phyloP scores from a whole-genome alignment of 1,284 basidiomycete species.

The Neolentinus lepideus region DNA sequence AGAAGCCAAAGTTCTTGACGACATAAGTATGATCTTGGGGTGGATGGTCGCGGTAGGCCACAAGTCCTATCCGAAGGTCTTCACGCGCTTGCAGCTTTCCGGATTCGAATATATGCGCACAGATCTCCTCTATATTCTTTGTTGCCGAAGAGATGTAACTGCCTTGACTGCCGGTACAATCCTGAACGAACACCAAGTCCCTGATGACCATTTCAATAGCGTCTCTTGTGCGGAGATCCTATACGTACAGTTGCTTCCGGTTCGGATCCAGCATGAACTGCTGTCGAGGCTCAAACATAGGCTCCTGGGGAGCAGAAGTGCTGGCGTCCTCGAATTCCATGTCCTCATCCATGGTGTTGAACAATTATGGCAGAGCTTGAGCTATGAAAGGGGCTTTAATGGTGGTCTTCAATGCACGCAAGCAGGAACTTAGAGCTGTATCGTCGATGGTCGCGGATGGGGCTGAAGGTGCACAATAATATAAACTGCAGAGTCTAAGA shows the following conservation, averaged over 20 bases:
- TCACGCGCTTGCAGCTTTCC: slow-evolving; percentile 83
- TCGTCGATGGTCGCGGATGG: neutral
- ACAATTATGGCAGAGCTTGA: neutral
- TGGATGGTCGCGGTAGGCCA: slow-evolving; percentile 90
- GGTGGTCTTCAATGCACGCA: neutral
- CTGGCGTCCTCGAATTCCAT: slow-evolving; percentile 52
- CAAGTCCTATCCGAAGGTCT: slow-evolving; percentile 86
- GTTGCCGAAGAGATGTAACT: slow-evolving; percentile 88
- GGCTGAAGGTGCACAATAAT: neutral
- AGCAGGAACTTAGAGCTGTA: neutral
- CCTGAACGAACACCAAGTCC: slow-evolving; percentile 85
- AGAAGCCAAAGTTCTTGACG: slow-evolving; percentile 91
- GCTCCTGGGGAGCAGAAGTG: slow-evolving; percentile 25
- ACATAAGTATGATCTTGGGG: slow-evolving; percentile 95
- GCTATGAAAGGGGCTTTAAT: neutral
- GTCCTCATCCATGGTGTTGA: slow-evolving; percentile 62
- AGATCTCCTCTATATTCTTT: slow-evolving; percentile 96
- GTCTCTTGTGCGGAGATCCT: slow-evolving; percentile 1
- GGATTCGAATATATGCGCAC: slow-evolving; percentile 92
- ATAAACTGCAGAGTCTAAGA: neutral
- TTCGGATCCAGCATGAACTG: slow-evolving; percentile 12
- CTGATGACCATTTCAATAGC: slow-evolving; percentile 31
- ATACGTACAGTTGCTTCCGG: slow-evolving; percentile 4
- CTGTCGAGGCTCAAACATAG: slow-evolving; percentile 28
- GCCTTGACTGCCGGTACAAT: slow-evolving; percentile 86